phyloP scores from a whole-genome alignment of 2,329 filamentous ascomycete genomes.

The Penicillium digitatum region DNA sequence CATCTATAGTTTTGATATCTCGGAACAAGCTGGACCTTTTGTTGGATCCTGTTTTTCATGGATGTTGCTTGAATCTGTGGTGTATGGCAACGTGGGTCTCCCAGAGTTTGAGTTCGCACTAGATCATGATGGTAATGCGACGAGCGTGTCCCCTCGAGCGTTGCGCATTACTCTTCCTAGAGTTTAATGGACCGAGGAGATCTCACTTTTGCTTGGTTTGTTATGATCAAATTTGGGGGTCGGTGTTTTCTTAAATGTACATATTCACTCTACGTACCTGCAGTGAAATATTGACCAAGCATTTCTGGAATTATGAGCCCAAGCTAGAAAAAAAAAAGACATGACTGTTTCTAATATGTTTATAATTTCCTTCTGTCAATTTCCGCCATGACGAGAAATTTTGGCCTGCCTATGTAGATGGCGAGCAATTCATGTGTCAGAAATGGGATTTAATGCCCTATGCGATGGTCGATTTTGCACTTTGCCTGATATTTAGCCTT shows the following conservation, averaged over 20 bases:
- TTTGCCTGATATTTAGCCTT: no score
- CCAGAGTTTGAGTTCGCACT: constrained; percentile 23
- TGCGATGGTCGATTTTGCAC: no score
- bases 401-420: no score
- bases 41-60: constrained; percentile 15
- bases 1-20: not conserved
- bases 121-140: constrained; percentile 12
- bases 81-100: constrained; percentile 20
- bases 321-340: not conserved
- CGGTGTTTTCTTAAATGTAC: not conserved
- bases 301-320: not conserved
- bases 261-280: not conserved
- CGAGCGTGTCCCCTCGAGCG: constrained; percentile 12
- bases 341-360: not conserved
- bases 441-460: no score
- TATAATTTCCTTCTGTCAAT: no score
- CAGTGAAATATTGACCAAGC: no score
- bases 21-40: constrained; percentile 12
- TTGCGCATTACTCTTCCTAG: constrained; percentile 10
- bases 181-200: not conserved
- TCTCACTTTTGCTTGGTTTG: not conserved
- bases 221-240: not conserved
- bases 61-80: constrained; percentile 12
- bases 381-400: no score
- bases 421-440: no score